Percentiles rank a stretch among this genome's conserved stretches.
Evolutionary conservation across 257 asterid species (phyloP).

Genomic region (Fraxinus anomala): DNA sequence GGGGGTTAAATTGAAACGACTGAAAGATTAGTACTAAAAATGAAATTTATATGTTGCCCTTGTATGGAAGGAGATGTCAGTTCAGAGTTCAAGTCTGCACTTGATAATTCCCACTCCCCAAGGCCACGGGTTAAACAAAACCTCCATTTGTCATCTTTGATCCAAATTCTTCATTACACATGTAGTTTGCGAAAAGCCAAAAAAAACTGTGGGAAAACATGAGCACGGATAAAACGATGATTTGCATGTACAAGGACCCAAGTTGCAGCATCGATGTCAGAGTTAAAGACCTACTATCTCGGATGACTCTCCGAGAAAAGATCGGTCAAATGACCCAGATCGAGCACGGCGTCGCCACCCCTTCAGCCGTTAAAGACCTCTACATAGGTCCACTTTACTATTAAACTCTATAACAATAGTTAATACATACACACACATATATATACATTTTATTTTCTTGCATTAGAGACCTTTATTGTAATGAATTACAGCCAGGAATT

Average conservation of each 20-base stretch:
- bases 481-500: background rate
- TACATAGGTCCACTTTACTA: constrained; percentile 19
- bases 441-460: background rate
- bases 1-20: background rate
- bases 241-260: constrained; percentile 25
- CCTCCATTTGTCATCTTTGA: background rate
- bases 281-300: constrained; percentile 25
- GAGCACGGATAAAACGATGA: background rate
- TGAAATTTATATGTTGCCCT: background rate
- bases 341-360: constrained; percentile 28
- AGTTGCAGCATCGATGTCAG: constrained; percentile 23
- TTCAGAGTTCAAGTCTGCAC: background rate
- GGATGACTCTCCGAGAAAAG: constrained; percentile 32
- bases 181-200: background rate
- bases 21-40: background rate
- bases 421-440: background rate
- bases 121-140: background rate
- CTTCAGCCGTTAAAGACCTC: constrained; percentile 22
- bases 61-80: too few species aligned
- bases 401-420: background rate
- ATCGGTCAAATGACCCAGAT: constrained; percentile 34
- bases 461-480: background rate
- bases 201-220: background rate
- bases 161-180: background rate
- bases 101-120: background rate